Evolutionary conservation across 2,329 filamentous ascomycete genomes (phyloP).

Genomic region (Tolypocladium ovalisporum): DNA sequence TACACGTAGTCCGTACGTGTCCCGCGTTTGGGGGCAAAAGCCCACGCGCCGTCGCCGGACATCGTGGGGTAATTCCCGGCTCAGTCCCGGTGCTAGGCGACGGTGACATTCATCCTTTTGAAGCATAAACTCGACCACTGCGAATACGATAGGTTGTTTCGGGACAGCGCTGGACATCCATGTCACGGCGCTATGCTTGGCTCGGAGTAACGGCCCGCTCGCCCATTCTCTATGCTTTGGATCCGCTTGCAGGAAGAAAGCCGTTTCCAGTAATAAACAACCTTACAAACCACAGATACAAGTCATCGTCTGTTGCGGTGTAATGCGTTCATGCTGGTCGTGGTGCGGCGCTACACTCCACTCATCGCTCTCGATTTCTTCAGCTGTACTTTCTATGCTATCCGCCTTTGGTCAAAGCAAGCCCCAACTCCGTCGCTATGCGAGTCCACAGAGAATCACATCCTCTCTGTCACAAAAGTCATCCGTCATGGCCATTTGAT

Average conservation of each 20-base stretch:
- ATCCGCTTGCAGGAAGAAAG: too few species aligned
- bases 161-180: neutral
- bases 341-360: neutral
- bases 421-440: constrained; percentile 18
- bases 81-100: too few species aligned
- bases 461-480: neutral
- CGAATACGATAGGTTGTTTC: neutral
- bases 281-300: neutral
- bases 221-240: too few species aligned
- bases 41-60: neutral
- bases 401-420: neutral
- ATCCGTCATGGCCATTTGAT: neutral
- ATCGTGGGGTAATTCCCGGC: neutral
- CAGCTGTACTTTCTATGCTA: neutral
- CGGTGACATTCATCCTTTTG: neutral
- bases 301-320: neutral
- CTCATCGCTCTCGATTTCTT: neutral
- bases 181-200: too few species aligned
- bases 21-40: too few species aligned
- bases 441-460: constrained; percentile 1
- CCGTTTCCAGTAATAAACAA: too few species aligned
- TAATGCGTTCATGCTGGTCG: neutral
- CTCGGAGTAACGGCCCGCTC: too few species aligned
- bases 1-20: too few species aligned
- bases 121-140: neutral